Evolutionary conservation across 176 grass and related monocot genomes (phyloP).

Genomic region (Areca catechu): DNA sequence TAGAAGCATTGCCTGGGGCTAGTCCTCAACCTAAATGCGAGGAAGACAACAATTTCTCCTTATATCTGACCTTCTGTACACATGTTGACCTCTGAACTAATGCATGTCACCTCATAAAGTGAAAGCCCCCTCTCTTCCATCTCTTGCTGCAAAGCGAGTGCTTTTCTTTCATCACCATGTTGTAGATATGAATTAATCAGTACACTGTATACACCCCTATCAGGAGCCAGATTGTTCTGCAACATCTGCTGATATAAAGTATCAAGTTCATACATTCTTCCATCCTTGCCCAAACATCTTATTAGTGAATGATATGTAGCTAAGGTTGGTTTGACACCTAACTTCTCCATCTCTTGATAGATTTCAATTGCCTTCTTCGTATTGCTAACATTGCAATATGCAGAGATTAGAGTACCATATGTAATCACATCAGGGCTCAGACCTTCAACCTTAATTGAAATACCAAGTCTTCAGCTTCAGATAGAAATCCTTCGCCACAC

Average conservation of each 20-base stretch:
- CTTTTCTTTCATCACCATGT: constrained; percentile 37
- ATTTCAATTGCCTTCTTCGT: constrained; percentile 40
- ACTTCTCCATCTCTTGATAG: constrained; percentile 35
- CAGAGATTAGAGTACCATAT: constrained; percentile 53
- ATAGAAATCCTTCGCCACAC: constrained; percentile 27
- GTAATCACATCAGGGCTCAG: constrained; percentile 41
- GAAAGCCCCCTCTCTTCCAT: constrained; percentile 33
- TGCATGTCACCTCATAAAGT: constrained; percentile 5
- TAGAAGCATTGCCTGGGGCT: no score
- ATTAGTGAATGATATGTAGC: constrained; percentile 38
- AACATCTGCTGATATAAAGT: constrained; percentile 41
- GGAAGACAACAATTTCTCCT: no score
- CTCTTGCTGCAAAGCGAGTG: constrained; percentile 31
- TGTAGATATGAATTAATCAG: constrained; percentile 29
- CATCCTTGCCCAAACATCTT: constrained; percentile 26
- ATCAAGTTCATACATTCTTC: constrained; percentile 39
- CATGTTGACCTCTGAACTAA: no score
- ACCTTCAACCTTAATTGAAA: constrained; percentile 28
- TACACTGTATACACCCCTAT: constrained; percentile 28
- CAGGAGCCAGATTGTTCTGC: constrained; percentile 37
- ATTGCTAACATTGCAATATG: constrained; percentile 36
- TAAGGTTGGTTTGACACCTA: constrained; percentile 32
- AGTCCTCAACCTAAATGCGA: no score
- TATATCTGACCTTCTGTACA: no score
- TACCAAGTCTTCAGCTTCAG: constrained; percentile 41